Evolutionary conservation across 1,139 yeast species (phyloP).

Genomic region (Casaregolazyma lundiana): DNA sequence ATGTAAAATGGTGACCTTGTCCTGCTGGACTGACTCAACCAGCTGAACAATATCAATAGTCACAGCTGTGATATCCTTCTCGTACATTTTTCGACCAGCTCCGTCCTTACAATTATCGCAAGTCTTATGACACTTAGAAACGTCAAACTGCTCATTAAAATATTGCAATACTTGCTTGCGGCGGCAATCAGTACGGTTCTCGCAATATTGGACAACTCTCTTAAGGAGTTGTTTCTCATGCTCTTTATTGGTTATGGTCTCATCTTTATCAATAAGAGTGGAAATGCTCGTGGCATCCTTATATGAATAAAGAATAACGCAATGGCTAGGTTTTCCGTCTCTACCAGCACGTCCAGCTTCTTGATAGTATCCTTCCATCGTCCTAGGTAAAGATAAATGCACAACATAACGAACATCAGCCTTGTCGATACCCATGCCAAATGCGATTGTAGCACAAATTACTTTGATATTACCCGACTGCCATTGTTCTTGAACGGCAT

Average conservation of each 20-base stretch:
- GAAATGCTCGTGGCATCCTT: slow-evolving; percentile 45
- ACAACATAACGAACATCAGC: slow-evolving; percentile 86
- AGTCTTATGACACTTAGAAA: slow-evolving; percentile 57
- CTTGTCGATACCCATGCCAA: slow-evolving; percentile 96
- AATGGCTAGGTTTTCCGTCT: slow-evolving; percentile 74
- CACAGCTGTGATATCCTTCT: slow-evolving; percentile 63
- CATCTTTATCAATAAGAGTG: slow-evolving; percentile 72
- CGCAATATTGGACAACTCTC: slow-evolving; percentile 89
- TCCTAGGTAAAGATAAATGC: slow-evolving; percentile 78
- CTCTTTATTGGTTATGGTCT: slow-evolving; percentile 67
- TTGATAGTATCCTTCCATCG: slow-evolving; percentile 86
- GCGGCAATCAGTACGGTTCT: slow-evolving; percentile 85
- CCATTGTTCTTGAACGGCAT: slow-evolving; percentile 72
- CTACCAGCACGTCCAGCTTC: slow-evolving; percentile 96
- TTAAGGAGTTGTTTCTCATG: slow-evolving; percentile 73
- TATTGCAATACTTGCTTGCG: slow-evolving; percentile 83
- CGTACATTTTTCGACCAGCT: slow-evolving; percentile 42
- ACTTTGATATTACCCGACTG: slow-evolving; percentile 57
- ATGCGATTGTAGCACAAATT: slow-evolving; percentile 75
- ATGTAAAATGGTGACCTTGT: slow-evolving; percentile 68
- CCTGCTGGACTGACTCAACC: slow-evolving; percentile 52
- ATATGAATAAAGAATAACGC: slow-evolving; percentile 61
- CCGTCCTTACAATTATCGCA: slow-evolving; percentile 82
- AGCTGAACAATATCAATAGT: slow-evolving; percentile 58
- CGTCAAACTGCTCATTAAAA: slow-evolving; percentile 77